Conservation (phyloP, 345 rosid species). For the Jatropha curcas region DNA sequence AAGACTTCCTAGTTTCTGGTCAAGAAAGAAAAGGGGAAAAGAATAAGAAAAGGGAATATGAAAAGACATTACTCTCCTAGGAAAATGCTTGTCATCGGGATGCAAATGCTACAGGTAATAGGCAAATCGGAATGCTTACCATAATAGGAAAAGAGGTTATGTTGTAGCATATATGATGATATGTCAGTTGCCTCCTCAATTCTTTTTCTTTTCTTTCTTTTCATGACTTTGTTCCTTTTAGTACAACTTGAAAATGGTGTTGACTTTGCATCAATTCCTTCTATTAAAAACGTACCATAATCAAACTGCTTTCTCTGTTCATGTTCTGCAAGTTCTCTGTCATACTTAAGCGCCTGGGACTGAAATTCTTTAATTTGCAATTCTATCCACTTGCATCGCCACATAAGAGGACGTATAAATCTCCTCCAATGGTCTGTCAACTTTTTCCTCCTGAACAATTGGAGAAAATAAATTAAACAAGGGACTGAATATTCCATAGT, state of each 20-base stretch:
- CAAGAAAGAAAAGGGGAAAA: background rate
- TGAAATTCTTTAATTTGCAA: slow-evolving; percentile 29
- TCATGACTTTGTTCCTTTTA: slow-evolving; percentile 26
- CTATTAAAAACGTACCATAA: slow-evolving; percentile 18
- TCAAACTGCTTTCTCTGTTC: slow-evolving; percentile 27
- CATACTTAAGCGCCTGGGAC: slow-evolving; percentile 33
- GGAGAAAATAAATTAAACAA: background rate
- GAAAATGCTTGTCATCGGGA: background rate
- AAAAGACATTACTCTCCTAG: too few relatives aligned
- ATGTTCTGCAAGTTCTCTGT: slow-evolving; percentile 25
- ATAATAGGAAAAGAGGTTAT: slow-evolving; percentile 35
- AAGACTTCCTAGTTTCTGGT: slow-evolving; percentile 26
- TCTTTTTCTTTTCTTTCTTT: slow-evolving; percentile 33
- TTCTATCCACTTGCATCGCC: slow-evolving; percentile 41
- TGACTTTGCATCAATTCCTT: slow-evolving; percentile 23
- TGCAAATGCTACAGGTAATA: background rate
- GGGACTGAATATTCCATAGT: background rate
- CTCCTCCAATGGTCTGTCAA: slow-evolving; percentile 40
- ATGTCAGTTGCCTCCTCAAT: slow-evolving; percentile 28
- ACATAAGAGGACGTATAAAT: slow-evolving; percentile 37
- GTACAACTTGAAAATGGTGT: slow-evolving; percentile 23
- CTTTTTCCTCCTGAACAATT: slow-evolving; percentile 30
- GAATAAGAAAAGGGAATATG: background rate
- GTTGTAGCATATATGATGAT: slow-evolving; percentile 24
- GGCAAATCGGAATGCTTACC: slow-evolving; percentile 16